Percentiles rank a stretch among this genome's conserved stretches.
These are phyloP conservation scores for Phlegmacium glaucopus DNA, from an alignment of 768 basidiomycete species.

Conservation along the genomic window DNA sequence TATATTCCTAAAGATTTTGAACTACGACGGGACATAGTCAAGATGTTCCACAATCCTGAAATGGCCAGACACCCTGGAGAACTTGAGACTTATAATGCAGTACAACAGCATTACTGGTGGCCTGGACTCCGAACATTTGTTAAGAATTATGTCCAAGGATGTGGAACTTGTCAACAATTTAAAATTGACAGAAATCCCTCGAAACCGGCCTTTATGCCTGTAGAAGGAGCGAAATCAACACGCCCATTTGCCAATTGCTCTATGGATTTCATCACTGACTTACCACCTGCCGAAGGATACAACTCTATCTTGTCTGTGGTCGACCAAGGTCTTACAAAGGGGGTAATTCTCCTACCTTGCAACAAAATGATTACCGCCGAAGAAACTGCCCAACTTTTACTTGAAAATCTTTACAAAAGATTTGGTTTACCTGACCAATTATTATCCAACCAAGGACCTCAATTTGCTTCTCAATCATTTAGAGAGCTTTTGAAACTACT, in stretches of 20 bases:
- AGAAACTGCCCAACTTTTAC: constrained; percentile 13
- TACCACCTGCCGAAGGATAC: constrained; percentile 1
- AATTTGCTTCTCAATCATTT: constrained; percentile 29
- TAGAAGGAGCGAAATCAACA: not conserved
- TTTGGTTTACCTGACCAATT: constrained; percentile 24
- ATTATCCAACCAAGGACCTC: constrained; percentile 23
- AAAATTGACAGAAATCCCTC: constrained; percentile 1
- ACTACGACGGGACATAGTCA: too few species aligned
- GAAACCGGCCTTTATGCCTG: constrained; percentile 1
- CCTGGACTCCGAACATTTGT: too few species aligned
- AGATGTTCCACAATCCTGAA: too few species aligned
- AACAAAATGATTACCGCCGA: constrained; percentile 7
- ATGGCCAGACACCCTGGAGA: too few species aligned
- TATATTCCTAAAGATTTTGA: too few species aligned
- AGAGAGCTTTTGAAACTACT: constrained; percentile 11
- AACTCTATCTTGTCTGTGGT: constrained; percentile 6
- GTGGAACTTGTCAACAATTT: constrained; percentile 12
- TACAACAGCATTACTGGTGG: too few species aligned
- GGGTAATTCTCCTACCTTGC: constrained; percentile 15
- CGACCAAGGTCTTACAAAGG: constrained; percentile 8
- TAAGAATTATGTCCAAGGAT: too few species aligned
- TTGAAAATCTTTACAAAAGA: constrained; percentile 17
- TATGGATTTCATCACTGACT: constrained; percentile 11
- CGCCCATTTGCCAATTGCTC: not conserved
- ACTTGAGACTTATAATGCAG: too few species aligned